A percentile compares a stretch with the other conserved stretches of the same genome.
Conservation (phyloP, 768 basidiomycete genomes). For the Saitozyma podzolica region DNA sequence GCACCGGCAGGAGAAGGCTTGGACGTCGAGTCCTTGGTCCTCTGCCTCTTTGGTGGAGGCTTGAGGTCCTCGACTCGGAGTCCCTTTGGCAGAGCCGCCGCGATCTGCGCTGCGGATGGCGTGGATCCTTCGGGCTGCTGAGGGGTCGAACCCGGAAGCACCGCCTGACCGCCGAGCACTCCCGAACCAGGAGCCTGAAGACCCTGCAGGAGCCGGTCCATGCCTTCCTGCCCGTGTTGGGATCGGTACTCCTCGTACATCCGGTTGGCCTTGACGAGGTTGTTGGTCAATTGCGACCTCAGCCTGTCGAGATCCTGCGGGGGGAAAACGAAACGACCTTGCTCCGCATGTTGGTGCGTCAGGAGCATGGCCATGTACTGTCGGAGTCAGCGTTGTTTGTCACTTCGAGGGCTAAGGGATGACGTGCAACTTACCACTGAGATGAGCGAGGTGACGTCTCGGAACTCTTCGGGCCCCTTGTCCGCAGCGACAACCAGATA, state of each 20-base stretch:
- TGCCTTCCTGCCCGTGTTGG: constrained; percentile 6
- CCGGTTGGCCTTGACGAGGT: constrained; percentile 10
- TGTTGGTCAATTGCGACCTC: constrained; percentile 2
- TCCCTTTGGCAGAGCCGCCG: constrained; percentile 28
- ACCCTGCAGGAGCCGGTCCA: constrained; percentile 6
- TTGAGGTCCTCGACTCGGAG: constrained; percentile 46
- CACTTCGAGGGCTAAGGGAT: background rate
- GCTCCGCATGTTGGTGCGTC: constrained; percentile 15
- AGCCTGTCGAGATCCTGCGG: constrained; percentile 11
- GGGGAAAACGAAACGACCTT: constrained; percentile 13
- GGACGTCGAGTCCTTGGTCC: constrained; percentile 8
- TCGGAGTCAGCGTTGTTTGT: background rate
- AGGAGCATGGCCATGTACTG: constrained; percentile 23
- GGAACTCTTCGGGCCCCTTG: constrained; percentile 6
- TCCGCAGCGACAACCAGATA: constrained; percentile 29
- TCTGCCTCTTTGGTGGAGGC: constrained; percentile 34
- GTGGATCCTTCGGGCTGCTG: background rate
- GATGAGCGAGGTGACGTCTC: constrained; percentile 2
- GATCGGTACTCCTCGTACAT: constrained; percentile 14
- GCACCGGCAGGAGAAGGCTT: constrained; percentile 20
- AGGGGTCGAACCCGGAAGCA: too few relatives aligned
- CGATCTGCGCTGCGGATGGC: constrained; percentile 2
- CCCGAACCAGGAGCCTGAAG: background rate
- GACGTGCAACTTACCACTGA: constrained; percentile 3
- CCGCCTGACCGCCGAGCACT: too few relatives aligned